A percentile compares a stretch with the other conserved stretches of the same genome.
Conservation (phyloP, 306 rosid genomes). For the Quercus aquifolioides region DNA sequence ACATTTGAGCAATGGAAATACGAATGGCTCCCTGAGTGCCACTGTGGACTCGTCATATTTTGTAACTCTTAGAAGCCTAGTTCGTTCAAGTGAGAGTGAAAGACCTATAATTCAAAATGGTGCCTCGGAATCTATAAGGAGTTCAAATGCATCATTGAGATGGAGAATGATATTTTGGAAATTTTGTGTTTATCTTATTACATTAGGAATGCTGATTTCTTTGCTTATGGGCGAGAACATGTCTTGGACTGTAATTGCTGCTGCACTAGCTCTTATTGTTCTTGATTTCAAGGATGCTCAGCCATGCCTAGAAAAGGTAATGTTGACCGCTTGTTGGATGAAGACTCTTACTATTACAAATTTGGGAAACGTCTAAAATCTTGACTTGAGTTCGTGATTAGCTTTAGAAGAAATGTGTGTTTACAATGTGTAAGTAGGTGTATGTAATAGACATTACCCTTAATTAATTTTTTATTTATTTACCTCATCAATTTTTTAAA, state of each 20-base stretch:
- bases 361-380: not conserved
- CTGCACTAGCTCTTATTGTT: conserved; percentile 82
- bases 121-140: conserved; percentile 25
- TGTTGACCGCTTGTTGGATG: conserved; percentile 3
- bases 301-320: conserved; percentile 88
- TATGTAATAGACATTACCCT: too few species aligned
- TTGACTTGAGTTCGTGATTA: not conserved
- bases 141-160: conserved; percentile 41
- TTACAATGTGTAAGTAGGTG: not conserved
- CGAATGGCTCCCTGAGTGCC: conserved; percentile 23
- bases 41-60: not conserved
- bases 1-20: conserved; percentile 58
- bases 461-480: too few species aligned
- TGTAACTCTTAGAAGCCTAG: conserved; percentile 43
- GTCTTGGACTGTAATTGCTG: conserved; percentile 92
- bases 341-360: not conserved
- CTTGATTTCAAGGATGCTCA: conserved; percentile 92
- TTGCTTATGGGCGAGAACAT: conserved; percentile 74
- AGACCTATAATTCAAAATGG: conserved; percentile 29
- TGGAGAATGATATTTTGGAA: conserved; percentile 66
- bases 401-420: not conserved
- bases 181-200: conserved; percentile 56
- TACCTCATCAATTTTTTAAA: too few species aligned
- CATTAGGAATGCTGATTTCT: conserved; percentile 75
- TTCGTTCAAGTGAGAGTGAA: conserved; percentile 36